These are phyloP conservation scores for Corynascus novoguineensis DNA, from an alignment of 495 filamentous ascomycete species.

Conservation along the genomic window DNA sequence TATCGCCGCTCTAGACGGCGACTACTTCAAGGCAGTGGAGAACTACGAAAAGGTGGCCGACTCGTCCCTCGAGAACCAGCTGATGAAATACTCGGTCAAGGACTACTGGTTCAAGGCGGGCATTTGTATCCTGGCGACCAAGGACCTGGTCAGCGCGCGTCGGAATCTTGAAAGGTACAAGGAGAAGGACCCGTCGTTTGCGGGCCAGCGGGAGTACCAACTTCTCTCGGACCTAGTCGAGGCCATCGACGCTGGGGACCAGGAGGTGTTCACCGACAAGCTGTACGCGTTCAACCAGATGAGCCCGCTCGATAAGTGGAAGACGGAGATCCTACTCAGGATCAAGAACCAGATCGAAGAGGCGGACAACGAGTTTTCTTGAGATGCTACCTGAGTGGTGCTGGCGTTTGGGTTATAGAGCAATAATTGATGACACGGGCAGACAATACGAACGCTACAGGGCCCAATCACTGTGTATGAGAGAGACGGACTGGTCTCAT, in stretches of 20 bases:
- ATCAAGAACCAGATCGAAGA: slow-evolving; percentile 79
- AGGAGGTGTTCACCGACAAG: slow-evolving; percentile 77
- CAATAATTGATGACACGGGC: neutral
- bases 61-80: slow-evolving; percentile 63
- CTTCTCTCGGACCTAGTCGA: slow-evolving; percentile 68
- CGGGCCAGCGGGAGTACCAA: slow-evolving; percentile 68
- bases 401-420: slow-evolving; percentile 21
- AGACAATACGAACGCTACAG: neutral
- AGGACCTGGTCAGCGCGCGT: slow-evolving; percentile 67
- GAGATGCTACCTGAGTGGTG: slow-evolving; percentile 2
- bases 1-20: slow-evolving; percentile 67
- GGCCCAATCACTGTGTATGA: neutral
- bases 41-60: slow-evolving; percentile 75
- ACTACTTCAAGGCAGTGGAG: slow-evolving; percentile 76
- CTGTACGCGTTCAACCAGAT: slow-evolving; percentile 82
- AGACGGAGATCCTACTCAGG: slow-evolving; percentile 76
- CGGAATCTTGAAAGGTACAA: slow-evolving; percentile 74
- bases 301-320: slow-evolving; percentile 92
- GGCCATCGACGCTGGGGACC: slow-evolving; percentile 65
- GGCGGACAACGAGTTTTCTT: slow-evolving; percentile 56
- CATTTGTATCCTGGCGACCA: slow-evolving; percentile 71
- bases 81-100: slow-evolving; percentile 89
- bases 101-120: slow-evolving; percentile 90
- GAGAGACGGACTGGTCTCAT: too few relatives aligned
- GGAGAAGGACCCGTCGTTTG: slow-evolving; percentile 74